Base-by-base conservation (phyloP, 306 rosid species). In the Myrica gale region DNA sequence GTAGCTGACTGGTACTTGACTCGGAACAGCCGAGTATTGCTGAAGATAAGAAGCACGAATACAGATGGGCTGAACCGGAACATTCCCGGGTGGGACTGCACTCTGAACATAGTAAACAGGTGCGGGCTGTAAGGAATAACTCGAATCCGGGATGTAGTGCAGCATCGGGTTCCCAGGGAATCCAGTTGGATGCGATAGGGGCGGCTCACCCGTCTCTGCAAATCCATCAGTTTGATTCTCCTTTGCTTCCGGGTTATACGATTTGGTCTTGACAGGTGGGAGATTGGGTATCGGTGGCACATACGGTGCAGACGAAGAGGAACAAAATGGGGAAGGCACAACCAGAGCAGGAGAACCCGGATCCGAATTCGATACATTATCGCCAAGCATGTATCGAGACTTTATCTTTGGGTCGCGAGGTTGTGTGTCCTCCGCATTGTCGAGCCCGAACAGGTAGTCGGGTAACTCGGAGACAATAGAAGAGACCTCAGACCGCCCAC, bases 401-500 rank as follows among this genome's bases (percentile, higher is more conserved):
- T 1, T 65, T 1, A 46, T 17, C 56, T 90, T 84, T 5, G 81
- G 82, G 13, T 89, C 93, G 0, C 87, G 81, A 7, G 47, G 5
- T 23, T 77, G 83, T 7, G 70, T 12, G 17, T 90, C 97, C 1
- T 94, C 98, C 15, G 89, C 79, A 75, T 86, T 87, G 52, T 96
- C 99, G 32, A 96, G 62, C 42, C 97, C 97, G 87, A 96, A 96
- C 5, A 96, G 86, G 66, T 89, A 92, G 77, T 96, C 99, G 45
- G 99, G 99, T 3, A 92, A 88, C 76, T 96, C 98, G 39, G 99
- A 96, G 58, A 92, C 26, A 75, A 96, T 82, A 5, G 99, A 95
- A 7, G 98, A 96, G 3, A 85, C 96, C 53, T 96, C 99, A 15
- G 99, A 96, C 19, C 90, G 90, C 44, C 87, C 88, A 12, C 98